phyloP scores from a whole-genome alignment of 257 asterid genomes.

The Perilla frutescens region DNA sequence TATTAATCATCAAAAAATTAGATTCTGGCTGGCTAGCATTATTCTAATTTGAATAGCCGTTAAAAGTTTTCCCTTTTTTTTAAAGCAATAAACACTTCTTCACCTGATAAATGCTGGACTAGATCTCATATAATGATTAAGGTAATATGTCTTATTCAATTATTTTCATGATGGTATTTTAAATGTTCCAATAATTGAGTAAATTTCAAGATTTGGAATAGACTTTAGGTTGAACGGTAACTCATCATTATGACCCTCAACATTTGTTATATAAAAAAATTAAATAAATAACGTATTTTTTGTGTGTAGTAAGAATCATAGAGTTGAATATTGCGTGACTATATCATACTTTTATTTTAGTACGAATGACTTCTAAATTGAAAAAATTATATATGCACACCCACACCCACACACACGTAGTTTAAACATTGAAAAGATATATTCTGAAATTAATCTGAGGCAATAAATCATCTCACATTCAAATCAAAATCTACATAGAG shows the following conservation, averaged over 20 bases:
- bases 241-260: not conserved
- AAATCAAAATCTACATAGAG: too few species aligned
- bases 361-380: too few species aligned
- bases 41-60: too few species aligned
- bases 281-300: not conserved
- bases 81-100: not conserved
- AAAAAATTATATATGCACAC: too few species aligned
- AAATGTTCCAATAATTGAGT: conserved; percentile 17
- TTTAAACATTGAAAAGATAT: too few species aligned
- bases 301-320: not conserved
- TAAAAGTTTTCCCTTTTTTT: not conserved
- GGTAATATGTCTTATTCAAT: conserved; percentile 17
- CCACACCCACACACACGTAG: too few species aligned
- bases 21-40: too few species aligned
- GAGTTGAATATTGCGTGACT: too few species aligned
- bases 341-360: too few species aligned
- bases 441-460: too few species aligned
- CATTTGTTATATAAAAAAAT: not conserved
- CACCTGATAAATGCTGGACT: not conserved
- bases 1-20: too few species aligned
- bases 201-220: conserved; percentile 12
- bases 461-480: too few species aligned
- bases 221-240: conserved; percentile 25
- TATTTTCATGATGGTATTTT: not conserved
- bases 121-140: conserved; percentile 16